Base-by-base conservation (phyloP, 345 rosid species). In the Aegle marmelos region DNA sequence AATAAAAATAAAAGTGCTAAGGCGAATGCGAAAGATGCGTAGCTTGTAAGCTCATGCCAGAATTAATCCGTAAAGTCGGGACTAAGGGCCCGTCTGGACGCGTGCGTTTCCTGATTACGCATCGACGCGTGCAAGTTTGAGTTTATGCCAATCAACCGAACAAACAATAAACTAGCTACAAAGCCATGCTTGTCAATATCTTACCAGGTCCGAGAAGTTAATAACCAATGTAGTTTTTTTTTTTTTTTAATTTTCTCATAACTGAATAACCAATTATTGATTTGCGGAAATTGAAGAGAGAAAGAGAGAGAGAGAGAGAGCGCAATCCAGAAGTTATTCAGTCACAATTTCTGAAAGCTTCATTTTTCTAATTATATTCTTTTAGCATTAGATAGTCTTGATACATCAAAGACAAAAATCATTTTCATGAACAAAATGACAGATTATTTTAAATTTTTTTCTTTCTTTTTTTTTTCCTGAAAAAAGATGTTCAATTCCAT, bases 101-200 rank as follows among this genome's bases (percentile, higher is more conserved):
- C 85, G 73, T 83, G 84, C 16, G 22, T 11, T n/a, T 34, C 36
- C 57, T 19, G 2, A 31, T 82, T 85, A 82, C 89, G 85, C 88
- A 50, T 81, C 65, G 60, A 81, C 60, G 80, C 88, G 91, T 90
- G 84, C 89, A 87, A 90, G 85, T 45, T 68, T 82, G 66, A 56
- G 74, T 22, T 58, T 8, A 25, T 39, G 71, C n/a, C 25, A 45
- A 50, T 33, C 59, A 58, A 11, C 36, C 39, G 10, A 50, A 70
- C 39, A 22, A 22, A 5, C 31, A 70, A 45, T 45, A 45, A 13
- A 30, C 25, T 30, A 30, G 28, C 50, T 45, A 1, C 58, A 30
- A 21, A 45, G 50, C 1, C 50, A 45, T 45, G 50, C 5, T 45
- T 45, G 50, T 45, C 50, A 13, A 13, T 0, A 45, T 45, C 50